phyloP scores from a whole-genome alignment of 257 asterid species.

The Solanum rostratum region DNA sequence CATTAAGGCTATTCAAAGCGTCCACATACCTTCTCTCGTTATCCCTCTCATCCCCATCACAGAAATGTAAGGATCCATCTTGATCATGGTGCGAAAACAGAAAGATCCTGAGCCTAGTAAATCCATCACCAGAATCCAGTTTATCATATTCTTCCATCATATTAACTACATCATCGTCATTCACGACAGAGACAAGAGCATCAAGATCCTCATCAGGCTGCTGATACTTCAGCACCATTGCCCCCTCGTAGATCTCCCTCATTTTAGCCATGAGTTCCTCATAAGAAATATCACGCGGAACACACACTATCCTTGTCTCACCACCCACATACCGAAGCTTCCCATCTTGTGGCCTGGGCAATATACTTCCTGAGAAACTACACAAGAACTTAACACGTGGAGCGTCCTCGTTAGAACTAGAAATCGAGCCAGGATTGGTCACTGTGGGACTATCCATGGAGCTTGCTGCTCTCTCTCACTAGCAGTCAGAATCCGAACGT shows the following conservation, averaged over 20 bases:
- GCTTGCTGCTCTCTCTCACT: slow-evolving; percentile 7
- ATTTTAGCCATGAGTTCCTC: slow-evolving; percentile 83
- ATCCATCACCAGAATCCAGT: slow-evolving; percentile 71
- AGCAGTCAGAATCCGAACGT: slow-evolving; percentile 13
- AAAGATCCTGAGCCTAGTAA: slow-evolving; percentile 81
- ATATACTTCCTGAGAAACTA: slow-evolving; percentile 78
- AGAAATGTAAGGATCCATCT: slow-evolving; percentile 63
- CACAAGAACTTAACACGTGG: slow-evolving; percentile 84
- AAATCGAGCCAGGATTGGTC: slow-evolving; percentile 25
- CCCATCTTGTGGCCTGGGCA: slow-evolving; percentile 97
- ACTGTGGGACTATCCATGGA: slow-evolving; percentile 62
- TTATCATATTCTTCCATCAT: slow-evolving; percentile 99
- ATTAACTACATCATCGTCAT: slow-evolving; percentile 89
- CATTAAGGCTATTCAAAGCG: slow-evolving; percentile 89
- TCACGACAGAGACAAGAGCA: slow-evolving; percentile 92
- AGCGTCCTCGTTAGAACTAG: slow-evolving; percentile 46
- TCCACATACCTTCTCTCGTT: slow-evolving; percentile 90
- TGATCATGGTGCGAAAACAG: slow-evolving; percentile 57
- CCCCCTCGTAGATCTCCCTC: slow-evolving; percentile 88
- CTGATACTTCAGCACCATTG: slow-evolving; percentile 66
- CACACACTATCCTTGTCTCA: slow-evolving; percentile 80
- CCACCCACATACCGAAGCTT: slow-evolving; percentile 96
- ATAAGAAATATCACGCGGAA: slow-evolving; percentile 59
- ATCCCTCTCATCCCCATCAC: slow-evolving; percentile 89
- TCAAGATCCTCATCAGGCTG: slow-evolving; percentile 99